Evolutionary conservation across 164 flowering plant genomes (phyloP).

Genomic region (Saururus chinensis): DNA sequence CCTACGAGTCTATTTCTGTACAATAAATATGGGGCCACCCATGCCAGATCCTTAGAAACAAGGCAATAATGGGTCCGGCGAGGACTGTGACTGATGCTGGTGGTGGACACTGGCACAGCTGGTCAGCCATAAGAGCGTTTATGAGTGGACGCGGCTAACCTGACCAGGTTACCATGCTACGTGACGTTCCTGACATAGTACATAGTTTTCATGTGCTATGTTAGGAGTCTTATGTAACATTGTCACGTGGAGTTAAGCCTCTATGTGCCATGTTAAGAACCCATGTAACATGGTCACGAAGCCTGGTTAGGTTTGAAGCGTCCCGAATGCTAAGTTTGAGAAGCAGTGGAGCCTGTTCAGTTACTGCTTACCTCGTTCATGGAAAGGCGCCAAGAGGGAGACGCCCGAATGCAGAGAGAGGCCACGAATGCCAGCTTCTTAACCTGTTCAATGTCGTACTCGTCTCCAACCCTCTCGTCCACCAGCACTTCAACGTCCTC

Average conservation of each 20-base stretch:
- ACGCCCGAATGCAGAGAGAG: constrained; percentile 71
- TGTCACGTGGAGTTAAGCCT: too few species aligned
- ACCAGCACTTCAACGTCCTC: constrained; percentile 47
- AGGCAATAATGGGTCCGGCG: not conserved
- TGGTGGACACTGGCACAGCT: not conserved
- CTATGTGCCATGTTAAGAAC: too few species aligned
- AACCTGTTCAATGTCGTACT: constrained; percentile 42
- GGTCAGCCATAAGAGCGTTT: not conserved
- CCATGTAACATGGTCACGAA: too few species aligned
- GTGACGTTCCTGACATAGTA: too few species aligned
- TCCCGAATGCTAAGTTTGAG: too few species aligned
- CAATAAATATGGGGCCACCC: not conserved
- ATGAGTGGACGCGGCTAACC: too few species aligned
- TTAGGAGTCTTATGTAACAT: too few species aligned
- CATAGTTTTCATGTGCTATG: too few species aligned
- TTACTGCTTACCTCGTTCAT: constrained; percentile 63
- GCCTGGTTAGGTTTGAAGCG: too few species aligned
- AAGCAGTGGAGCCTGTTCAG: not conserved
- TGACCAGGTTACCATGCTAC: too few species aligned
- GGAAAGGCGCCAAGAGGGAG: constrained; percentile 80
- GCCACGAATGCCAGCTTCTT: constrained; percentile 58
- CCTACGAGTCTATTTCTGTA: not conserved
- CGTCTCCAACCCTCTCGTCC: constrained; percentile 62
- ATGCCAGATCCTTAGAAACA: not conserved
- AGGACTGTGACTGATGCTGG: not conserved